Conservation (phyloP, 106 monocot genomes). For the Iris macrosiphon region DNA sequence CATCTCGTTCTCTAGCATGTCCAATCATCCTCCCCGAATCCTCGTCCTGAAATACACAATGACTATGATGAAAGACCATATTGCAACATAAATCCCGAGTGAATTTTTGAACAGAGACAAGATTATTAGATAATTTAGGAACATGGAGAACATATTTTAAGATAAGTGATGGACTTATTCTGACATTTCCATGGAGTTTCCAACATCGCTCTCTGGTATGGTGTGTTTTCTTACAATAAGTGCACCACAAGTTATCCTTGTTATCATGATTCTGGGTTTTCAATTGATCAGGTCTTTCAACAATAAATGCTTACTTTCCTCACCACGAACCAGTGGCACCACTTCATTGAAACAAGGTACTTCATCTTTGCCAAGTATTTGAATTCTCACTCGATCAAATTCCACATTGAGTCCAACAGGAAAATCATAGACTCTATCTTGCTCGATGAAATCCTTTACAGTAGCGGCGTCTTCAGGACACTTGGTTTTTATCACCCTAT, state of each 20-base stretch:
- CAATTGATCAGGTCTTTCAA: neutral
- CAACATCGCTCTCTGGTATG: neutral
- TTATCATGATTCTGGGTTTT: neutral
- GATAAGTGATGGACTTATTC: neutral
- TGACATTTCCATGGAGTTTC: neutral
- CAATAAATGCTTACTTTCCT: neutral
- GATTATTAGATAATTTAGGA: neutral
- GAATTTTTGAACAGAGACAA: constrained; percentile 3
- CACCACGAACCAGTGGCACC: neutral
- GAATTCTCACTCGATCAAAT: constrained; percentile 7
- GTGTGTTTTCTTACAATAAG: neutral
- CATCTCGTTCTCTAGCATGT: constrained; percentile 9
- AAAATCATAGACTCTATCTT: constrained; percentile 5
- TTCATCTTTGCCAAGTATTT: neutral
- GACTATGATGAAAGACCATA: neutral
- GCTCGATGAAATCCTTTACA: neutral
- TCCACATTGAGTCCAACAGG: neutral
- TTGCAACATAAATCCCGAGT: neutral
- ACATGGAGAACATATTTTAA: neutral
- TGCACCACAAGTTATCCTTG: neutral
- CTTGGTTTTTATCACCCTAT: neutral
- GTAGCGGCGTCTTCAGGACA: neutral
- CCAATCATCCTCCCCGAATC: neutral
- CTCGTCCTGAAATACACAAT: constrained; percentile 4
- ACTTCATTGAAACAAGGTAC: neutral